A percentile compares a stretch with the other conserved stretches of the same genome.
phyloP scores from a whole-genome alignment of 768 basidiomycete species.

The Amanita exitialis region DNA sequence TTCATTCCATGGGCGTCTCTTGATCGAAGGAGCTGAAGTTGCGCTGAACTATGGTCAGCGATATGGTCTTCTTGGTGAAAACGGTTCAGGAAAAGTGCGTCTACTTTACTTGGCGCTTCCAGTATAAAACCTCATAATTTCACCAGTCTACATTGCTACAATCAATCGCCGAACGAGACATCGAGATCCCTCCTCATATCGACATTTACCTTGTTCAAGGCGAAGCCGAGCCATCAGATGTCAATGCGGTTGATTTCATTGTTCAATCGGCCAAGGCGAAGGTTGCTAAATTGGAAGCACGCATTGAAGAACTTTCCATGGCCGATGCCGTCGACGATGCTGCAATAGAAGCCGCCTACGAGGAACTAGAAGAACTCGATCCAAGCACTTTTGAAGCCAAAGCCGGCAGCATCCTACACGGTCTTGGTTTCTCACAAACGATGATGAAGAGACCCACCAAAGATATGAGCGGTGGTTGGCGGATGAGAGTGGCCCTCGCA shows the following conservation, averaged over 20 bases:
- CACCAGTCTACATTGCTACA: slow-evolving; percentile 87
- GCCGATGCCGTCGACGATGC: slow-evolving; percentile 84
- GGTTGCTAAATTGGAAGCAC: slow-evolving; percentile 85
- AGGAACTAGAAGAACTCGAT: slow-evolving; percentile 96
- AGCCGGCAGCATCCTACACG: slow-evolving; percentile 93
- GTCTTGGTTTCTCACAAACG: slow-evolving; percentile 79
- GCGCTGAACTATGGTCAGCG: slow-evolving; percentile 84
- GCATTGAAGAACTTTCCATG: slow-evolving; percentile 89
- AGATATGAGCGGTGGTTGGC: slow-evolving; percentile 99
- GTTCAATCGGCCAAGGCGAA: slow-evolving; percentile 86
- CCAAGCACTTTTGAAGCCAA: slow-evolving; percentile 93
- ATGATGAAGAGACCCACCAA: slow-evolving; percentile 98
- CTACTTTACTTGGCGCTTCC: slow-evolving; percentile 1
- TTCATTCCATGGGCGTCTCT: slow-evolving; percentile 91
- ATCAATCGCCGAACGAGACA: slow-evolving; percentile 92
- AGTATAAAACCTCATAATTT: slow-evolving; percentile 1
- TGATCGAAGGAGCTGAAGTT: slow-evolving; percentile 58
- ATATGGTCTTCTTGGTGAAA: slow-evolving; percentile 94
- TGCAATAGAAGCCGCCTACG: slow-evolving; percentile 83
- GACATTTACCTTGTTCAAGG: slow-evolving; percentile 97
- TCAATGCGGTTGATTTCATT: slow-evolving; percentile 97
- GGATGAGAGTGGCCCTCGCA: slow-evolving; percentile 97
- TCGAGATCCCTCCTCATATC: slow-evolving; percentile 89
- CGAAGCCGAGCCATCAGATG: slow-evolving; percentile 90
- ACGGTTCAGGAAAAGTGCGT: slow-evolving; percentile 95